Conservation (phyloP, 495 filamentous ascomycete species). For the Rhypophila decipiens region DNA sequence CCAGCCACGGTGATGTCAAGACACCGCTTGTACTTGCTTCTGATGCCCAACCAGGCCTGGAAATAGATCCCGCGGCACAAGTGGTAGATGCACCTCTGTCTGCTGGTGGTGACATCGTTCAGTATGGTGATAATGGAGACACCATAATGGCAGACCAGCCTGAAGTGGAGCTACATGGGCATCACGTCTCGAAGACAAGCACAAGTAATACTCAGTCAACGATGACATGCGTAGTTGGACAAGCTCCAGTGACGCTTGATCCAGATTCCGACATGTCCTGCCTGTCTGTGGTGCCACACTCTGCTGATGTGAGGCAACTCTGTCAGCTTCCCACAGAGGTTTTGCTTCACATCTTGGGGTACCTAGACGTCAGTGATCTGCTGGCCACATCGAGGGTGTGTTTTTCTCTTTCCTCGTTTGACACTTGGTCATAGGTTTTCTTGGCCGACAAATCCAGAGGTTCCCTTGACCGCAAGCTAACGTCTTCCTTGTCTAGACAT, state of each 20-base stretch:
- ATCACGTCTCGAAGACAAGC: neutral
- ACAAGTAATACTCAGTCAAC: no score
- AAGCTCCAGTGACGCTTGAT: no score
- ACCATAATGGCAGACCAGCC: neutral
- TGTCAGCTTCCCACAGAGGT: constrained; percentile 48
- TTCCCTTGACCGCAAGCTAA: neutral
- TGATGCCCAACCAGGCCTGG: neutral
- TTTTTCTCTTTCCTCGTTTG: constrained; percentile 15
- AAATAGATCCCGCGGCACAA: neutral
- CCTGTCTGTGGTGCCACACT: no score
- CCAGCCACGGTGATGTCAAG: neutral
- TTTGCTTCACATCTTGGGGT: constrained; percentile 46
- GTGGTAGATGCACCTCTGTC: neutral
- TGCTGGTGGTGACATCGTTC: neutral
- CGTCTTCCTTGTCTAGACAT: constrained; percentile 35
- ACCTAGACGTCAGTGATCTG: constrained; percentile 53
- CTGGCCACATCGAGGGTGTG: constrained; percentile 48
- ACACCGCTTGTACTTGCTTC: neutral
- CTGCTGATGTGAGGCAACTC: constrained; percentile 10
- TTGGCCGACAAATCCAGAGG: neutral
- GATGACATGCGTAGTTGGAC: no score
- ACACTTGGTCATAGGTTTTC: constrained; percentile 2
- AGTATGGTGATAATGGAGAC: neutral
- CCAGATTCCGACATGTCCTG: no score
- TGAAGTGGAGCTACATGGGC: neutral